Conservation (phyloP, 1,284 basidiomycete species). For the Flammula alnicola region DNA sequence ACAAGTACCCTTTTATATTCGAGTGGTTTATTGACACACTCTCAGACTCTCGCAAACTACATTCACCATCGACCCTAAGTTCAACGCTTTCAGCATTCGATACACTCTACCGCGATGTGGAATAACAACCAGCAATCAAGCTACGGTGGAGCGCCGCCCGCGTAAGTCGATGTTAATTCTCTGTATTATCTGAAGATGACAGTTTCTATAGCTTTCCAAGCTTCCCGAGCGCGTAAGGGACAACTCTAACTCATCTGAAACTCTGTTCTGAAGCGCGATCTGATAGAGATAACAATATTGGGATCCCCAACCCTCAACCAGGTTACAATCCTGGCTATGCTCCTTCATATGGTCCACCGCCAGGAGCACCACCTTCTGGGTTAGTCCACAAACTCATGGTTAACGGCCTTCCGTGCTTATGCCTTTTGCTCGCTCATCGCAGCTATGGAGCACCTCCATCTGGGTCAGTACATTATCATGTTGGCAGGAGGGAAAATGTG, state of each 20-base stretch:
- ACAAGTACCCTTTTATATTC: no score
- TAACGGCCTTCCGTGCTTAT: not conserved
- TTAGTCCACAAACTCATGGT: constrained; percentile 6
- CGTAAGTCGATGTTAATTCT: constrained; percentile 14
- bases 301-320: constrained; percentile 17
- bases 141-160: constrained; percentile 18
- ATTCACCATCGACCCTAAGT: not conserved
- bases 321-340: constrained; percentile 39
- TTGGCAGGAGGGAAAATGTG: no score
- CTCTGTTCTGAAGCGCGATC: not conserved
- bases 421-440: not conserved
- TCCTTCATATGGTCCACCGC: constrained; percentile 38
- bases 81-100: not conserved
- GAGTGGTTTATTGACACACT: no score
- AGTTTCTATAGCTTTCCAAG: constrained; percentile 23
- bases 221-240: constrained; percentile 31
- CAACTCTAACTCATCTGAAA: not conserved
- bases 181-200: not conserved
- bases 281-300: constrained; percentile 4
- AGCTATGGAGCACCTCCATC: constrained; percentile 11
- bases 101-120: constrained; percentile 20
- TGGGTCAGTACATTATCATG: constrained; percentile 2
- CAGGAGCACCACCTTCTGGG: constrained; percentile 29
- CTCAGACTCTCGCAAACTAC: not conserved
- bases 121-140: constrained; percentile 24